These are phyloP conservation scores for Bothriochloa decipiens DNA, from an alignment of 176 grass and related monocot genomes.

Conservation along the genomic window DNA sequence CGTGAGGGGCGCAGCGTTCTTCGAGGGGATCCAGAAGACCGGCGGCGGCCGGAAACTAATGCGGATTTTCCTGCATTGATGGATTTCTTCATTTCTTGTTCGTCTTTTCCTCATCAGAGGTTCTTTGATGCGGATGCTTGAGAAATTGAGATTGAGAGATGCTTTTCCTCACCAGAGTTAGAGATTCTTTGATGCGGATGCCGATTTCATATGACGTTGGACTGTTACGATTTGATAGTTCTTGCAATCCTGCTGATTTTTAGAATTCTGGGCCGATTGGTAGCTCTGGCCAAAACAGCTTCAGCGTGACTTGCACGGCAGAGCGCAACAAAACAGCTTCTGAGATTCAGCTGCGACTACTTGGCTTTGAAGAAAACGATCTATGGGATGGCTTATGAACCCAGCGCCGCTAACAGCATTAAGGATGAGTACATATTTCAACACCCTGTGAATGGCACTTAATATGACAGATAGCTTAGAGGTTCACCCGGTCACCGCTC, in stretches of 20 bases:
- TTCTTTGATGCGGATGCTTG: no score
- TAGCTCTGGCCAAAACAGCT: no score
- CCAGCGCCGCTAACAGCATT: not conserved
- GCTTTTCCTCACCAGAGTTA: no score
- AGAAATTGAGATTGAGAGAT: no score
- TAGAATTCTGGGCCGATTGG: no score
- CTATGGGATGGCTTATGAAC: not conserved
- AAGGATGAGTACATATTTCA: not conserved
- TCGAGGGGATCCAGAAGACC: conserved; percentile 31
- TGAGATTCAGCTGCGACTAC: no score
- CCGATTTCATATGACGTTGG: not conserved
- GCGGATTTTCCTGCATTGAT: conserved; percentile 46
- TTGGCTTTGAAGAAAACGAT: not conserved
- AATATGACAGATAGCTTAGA: not conserved
- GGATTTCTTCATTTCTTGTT: conserved; percentile 17
- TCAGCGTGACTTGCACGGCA: no score
- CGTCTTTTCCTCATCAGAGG: not conserved
- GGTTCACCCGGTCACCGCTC: not conserved
- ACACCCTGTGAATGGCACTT: not conserved
- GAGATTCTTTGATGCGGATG: not conserved
- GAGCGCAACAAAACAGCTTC: no score
- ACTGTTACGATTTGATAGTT: not conserved
- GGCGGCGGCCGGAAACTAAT: conserved; percentile 36
- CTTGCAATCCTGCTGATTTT: no score
- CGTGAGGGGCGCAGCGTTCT: conserved; percentile 24